Evolutionary conservation across 345 rosid genomes (phyloP).

Genomic region (Turritis glabra): DNA sequence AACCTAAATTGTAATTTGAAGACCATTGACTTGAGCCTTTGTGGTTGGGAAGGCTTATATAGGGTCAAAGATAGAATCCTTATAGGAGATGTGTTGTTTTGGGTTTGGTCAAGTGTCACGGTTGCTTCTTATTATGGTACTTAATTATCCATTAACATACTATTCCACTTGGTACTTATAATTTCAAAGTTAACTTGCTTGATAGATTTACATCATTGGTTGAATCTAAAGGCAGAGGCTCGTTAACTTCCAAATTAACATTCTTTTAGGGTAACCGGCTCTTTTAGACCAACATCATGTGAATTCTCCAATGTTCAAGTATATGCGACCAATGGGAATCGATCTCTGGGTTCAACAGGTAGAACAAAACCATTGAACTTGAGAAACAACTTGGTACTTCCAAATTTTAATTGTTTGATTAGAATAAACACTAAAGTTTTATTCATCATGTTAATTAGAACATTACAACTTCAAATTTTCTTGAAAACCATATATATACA

Average conservation of each 20-base stretch:
- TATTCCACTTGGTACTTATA: constrained; percentile 22
- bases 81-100: constrained; percentile 48
- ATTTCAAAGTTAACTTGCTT: neutral
- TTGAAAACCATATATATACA: constrained; percentile 33
- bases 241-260: no score
- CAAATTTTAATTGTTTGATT: constrained; percentile 2
- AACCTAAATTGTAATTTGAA: constrained; percentile 18
- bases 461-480: constrained; percentile 12
- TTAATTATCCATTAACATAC: constrained; percentile 25
- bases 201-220: constrained; percentile 3
- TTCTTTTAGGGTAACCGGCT: no score
- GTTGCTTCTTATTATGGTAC: constrained; percentile 58
- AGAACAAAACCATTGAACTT: constrained; percentile 7
- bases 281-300: neutral
- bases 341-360: neutral
- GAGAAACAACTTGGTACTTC: constrained; percentile 2
- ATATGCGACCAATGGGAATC: neutral
- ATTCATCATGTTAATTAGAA: constrained; percentile 32
- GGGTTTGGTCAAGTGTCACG: constrained; percentile 58
- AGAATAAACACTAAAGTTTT: constrained; percentile 12
- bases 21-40: constrained; percentile 33
- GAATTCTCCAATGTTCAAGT: neutral
- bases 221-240: neutral
- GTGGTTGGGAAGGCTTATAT: constrained; percentile 14
- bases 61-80: constrained; percentile 31